Evolutionary conservation across 2,329 filamentous ascomycete genomes (phyloP).

Genomic region (Phaeomoniella chlamydospora): DNA sequence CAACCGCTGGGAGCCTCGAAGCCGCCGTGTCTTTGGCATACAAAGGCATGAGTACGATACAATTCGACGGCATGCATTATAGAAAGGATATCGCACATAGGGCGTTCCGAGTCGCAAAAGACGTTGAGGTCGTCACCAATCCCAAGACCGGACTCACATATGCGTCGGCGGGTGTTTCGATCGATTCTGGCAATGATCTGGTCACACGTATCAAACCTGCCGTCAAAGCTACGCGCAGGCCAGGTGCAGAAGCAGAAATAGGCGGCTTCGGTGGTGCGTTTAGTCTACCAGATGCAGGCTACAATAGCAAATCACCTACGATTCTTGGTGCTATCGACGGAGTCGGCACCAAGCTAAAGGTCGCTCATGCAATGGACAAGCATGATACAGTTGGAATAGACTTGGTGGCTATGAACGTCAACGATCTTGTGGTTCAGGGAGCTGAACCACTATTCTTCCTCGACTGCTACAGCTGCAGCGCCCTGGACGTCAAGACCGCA

Average conservation of each 20-base stretch:
- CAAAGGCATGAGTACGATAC: slow-evolving; percentile 60
- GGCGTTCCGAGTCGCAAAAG: slow-evolving; percentile 18
- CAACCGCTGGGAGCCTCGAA: slow-evolving; percentile 59
- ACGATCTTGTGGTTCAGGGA: slow-evolving; percentile 91
- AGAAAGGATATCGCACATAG: slow-evolving; percentile 84
- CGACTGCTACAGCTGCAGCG: slow-evolving; percentile 93
- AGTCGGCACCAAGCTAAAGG: slow-evolving; percentile 92
- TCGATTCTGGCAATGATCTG: slow-evolving; percentile 84
- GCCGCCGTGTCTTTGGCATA: slow-evolving; percentile 84
- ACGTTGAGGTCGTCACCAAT: neutral
- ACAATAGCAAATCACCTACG: slow-evolving; percentile 60
- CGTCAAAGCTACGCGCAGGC: slow-evolving; percentile 69
- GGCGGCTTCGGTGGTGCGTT: slow-evolving; percentile 89
- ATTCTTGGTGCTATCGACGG: slow-evolving; percentile 93
- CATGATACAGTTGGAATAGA: slow-evolving; percentile 95
- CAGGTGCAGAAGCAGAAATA: slow-evolving; percentile 84
- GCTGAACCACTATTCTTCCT: slow-evolving; percentile 93
- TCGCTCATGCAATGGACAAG: slow-evolving; percentile 77
- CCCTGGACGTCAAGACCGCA: slow-evolving; percentile 63
- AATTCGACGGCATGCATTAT: slow-evolving; percentile 82
- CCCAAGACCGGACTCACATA: slow-evolving; percentile 52
- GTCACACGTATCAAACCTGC: slow-evolving; percentile 83
- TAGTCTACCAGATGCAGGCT: slow-evolving; percentile 62
- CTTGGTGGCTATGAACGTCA: slow-evolving; percentile 97
- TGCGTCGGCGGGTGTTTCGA: slow-evolving; percentile 82